Evolutionary conservation across 1,284 basidiomycete species (phyloP), one percentile per base, ranked within the genome.

Genomic region (Moesziomyces aphidis): DNA sequence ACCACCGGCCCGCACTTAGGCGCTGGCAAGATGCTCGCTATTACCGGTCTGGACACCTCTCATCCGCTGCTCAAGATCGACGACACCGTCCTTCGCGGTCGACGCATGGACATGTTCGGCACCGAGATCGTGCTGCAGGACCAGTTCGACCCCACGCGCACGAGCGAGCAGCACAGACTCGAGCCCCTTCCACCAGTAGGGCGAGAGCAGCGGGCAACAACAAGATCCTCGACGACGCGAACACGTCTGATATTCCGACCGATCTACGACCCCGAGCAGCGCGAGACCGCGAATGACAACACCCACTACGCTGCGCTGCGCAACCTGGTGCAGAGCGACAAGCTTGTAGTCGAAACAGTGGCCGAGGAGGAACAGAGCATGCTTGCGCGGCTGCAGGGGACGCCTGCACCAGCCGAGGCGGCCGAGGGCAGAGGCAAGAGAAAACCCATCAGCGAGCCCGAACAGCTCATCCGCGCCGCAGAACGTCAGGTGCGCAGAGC

Each of bases 61-160:
- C 26, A 34, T 9, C 73, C 73, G 0, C 39, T 76, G 17, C 49
- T 76, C 50, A 72, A 76, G 56, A 58, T 76, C 50, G 55, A 57
- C 28, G 61, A 72, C 23, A 72, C 65, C 1, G 50, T 76, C 0
- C 43, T 76, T 15, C 44, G 64, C 1, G 69, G 73, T 1, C 52
- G 31, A 7, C 49, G 49, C 13, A 59, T 61, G 64, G 36, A 65
- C 10, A 6, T 69, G 39, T 52, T 71, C 11, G 73, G 73, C 1
- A 52, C 51, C 23, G 73, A 76, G 22, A 76, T 76, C 24, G 43
- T 76, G 11, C 53, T 76, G 4, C 5, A 19, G 7, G 68, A 75
- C 43, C 31, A 67, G 0, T 59, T 59, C 7, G 73, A 75, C 28
- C 58, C 61, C 4, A 71, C 67, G 4, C 44, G 64, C 2, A 51